phyloP scores from a whole-genome alignment of 345 rosid genomes.

The Turritis glabra region DNA sequence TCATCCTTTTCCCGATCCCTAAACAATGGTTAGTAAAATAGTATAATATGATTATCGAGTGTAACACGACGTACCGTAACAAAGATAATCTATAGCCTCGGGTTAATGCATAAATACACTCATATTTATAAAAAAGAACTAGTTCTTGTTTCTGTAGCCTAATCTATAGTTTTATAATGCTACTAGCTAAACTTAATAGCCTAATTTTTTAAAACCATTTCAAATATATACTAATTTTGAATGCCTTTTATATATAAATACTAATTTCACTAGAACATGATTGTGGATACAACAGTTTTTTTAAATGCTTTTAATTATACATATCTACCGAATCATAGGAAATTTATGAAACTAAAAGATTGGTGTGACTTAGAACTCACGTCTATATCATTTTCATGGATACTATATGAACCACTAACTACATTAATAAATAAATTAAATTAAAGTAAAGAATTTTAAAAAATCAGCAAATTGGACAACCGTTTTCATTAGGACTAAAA shows the following conservation, averaged over 20 bases:
- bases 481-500: not conserved
- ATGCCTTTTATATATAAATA: too few species aligned
- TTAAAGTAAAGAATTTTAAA: not conserved
- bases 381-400: conserved; percentile 36
- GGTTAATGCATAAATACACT: not conserved
- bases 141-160: not conserved
- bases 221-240: not conserved
- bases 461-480: not conserved
- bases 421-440: not conserved
- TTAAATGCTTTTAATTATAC: not conserved
- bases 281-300: not conserved
- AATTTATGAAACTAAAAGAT: conserved; percentile 20
- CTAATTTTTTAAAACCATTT: not conserved
- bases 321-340: not conserved
- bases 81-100: conserved; percentile 6
- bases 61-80: conserved; percentile 40
- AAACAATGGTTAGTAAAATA: not conserved
- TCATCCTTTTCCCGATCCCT: conserved; percentile 33
- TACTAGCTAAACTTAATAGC: not conserved
- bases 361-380: conserved; percentile 38
- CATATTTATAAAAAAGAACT: not conserved
- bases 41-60: conserved; percentile 20
- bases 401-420: conserved; percentile 27
- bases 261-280: not conserved
- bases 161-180: not conserved